Percentiles rank a stretch among this genome's conserved stretches.
Conservation (phyloP, 2,329 filamentous ascomycete species). For the Fusarium temperatum region DNA sequence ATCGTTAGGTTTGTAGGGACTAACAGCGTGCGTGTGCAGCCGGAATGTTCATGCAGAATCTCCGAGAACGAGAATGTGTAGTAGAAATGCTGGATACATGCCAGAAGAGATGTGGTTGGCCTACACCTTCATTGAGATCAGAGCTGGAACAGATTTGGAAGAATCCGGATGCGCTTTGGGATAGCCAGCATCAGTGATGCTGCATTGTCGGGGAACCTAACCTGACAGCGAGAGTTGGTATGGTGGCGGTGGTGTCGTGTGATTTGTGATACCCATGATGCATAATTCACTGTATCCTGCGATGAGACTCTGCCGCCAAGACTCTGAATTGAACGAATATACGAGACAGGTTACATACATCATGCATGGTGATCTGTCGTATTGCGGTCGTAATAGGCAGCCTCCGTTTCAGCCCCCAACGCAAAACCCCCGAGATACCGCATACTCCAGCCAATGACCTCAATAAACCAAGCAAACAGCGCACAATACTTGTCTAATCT, state of each 20-base stretch:
- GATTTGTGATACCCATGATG: background rate
- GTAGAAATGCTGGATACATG: conserved; percentile 35
- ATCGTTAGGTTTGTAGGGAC: accelerated
- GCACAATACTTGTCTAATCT: background rate
- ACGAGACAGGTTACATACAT: background rate
- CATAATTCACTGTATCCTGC: no score
- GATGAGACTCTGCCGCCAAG: accelerated
- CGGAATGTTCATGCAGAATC: conserved; percentile 31
- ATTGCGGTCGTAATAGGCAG: background rate
- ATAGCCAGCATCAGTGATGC: background rate
- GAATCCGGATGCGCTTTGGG: conserved; percentile 6
- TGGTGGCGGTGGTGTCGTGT: no score
- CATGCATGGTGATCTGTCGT: background rate
- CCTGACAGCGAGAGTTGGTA: background rate
- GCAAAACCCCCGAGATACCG: background rate
- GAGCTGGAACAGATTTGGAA: conserved; percentile 37
- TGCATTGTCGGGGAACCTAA: background rate
- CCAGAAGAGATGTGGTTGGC: conserved; percentile 37
- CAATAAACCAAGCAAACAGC: background rate
- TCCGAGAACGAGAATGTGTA: conserved; percentile 14
- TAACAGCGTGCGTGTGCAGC: background rate
- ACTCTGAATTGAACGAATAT: background rate
- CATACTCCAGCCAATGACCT: background rate
- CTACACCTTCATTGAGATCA: conserved; percentile 27
- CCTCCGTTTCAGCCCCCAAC: background rate